These are phyloP conservation scores for Oryza meridionalis DNA, from an alignment of 176 grass and related monocot genomes.

Conservation along the genomic window DNA sequence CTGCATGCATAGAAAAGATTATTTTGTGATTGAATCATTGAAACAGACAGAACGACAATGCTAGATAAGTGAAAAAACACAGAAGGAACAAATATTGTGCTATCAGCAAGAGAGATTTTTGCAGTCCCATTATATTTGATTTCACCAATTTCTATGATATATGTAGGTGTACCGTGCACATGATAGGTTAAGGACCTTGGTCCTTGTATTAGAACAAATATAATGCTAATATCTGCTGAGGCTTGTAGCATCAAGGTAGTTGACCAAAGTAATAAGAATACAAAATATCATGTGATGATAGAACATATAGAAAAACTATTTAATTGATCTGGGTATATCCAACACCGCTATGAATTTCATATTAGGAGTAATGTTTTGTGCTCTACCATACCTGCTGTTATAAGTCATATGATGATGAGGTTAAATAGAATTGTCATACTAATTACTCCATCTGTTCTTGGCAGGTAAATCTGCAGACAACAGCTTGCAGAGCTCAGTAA, in stretches of 20 bases:
- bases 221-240: background rate
- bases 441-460: constrained; percentile 16
- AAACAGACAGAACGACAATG: background rate
- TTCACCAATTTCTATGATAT: background rate
- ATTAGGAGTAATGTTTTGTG: background rate
- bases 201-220: background rate
- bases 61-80: background rate
- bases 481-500: constrained; percentile 31
- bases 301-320: background rate
- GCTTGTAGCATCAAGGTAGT: background rate
- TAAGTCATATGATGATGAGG: background rate
- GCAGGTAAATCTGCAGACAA: constrained; percentile 51
- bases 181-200: background rate
- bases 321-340: background rate
- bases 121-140: background rate
- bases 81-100: background rate
- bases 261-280: background rate
- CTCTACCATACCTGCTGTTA: background rate
- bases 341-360: background rate
- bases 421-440: background rate
- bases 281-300: background rate
- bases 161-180: background rate
- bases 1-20: background rate
- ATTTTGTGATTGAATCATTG: constrained; percentile 1
- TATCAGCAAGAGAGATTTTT: background rate